Evolutionary conservation across 1,284 basidiomycete species (phyloP).

Genomic region (Trametes pubescens): DNA sequence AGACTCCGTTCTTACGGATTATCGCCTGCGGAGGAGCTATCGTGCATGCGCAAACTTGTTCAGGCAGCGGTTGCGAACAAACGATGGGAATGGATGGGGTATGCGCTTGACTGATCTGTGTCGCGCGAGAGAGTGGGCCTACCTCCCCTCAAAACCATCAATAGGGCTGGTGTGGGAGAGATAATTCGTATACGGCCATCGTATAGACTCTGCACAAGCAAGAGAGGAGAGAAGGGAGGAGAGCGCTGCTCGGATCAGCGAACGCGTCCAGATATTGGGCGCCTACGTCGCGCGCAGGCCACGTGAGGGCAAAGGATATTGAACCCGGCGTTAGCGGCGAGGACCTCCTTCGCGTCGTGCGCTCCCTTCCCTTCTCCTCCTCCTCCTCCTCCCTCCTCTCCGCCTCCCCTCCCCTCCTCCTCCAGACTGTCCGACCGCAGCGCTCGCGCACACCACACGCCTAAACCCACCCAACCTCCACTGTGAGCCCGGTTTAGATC

Average conservation of each 20-base stretch:
- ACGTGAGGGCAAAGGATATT: constrained; percentile 18
- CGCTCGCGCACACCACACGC: constrained; percentile 8
- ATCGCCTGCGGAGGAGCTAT: too few species aligned
- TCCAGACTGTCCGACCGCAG: constrained; percentile 15
- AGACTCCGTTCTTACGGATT: too few species aligned
- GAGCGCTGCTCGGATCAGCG: neutral
- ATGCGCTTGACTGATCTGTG: too few species aligned
- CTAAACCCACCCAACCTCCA: constrained; percentile 4
- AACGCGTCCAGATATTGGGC: neutral
- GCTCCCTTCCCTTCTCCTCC: constrained; percentile 9
- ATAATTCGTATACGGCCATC: too few species aligned
- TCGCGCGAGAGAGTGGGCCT: too few species aligned
- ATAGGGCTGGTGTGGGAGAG: too few species aligned
- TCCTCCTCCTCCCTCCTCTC: constrained; percentile 2
- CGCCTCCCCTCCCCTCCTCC: constrained; percentile 7
- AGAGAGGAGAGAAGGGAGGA: neutral
- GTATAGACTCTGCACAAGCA: too few species aligned
- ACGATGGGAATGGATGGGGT: too few species aligned
- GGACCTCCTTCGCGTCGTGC: constrained; percentile 10
- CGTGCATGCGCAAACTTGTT: too few species aligned
- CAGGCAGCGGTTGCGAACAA: too few species aligned
- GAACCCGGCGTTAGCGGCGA: constrained; percentile 22
- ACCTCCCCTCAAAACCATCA: too few species aligned
- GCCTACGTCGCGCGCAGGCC: neutral
- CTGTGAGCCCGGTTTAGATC: constrained; percentile 15